Evolutionary conservation across 805 yeast species (phyloP).

Genomic region (Scheffersomyces stipitis): DNA sequence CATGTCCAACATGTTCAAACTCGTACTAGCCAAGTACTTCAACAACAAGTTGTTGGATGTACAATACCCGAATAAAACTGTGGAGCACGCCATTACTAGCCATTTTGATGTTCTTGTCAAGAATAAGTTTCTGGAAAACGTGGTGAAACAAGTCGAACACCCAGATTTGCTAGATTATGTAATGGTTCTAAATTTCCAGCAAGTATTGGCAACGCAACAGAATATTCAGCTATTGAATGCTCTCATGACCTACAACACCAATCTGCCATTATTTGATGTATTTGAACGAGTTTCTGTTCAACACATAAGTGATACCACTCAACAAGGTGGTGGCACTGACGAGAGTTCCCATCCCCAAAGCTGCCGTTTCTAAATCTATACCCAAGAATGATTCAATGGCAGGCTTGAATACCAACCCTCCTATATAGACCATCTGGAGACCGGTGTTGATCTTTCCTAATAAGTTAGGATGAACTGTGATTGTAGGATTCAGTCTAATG

Average conservation of each 20-base stretch:
- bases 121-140: background rate
- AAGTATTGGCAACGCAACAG: background rate
- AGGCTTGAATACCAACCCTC: slow-evolving; percentile 38
- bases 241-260: too few species aligned
- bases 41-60: background rate
- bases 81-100: background rate
- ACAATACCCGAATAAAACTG: background rate
- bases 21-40: background rate
- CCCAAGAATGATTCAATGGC: slow-evolving; percentile 23
- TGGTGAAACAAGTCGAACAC: background rate
- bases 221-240: background rate
- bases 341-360: slow-evolving; percentile 24
- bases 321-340: slow-evolving; percentile 62
- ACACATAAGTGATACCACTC: slow-evolving; percentile 77
- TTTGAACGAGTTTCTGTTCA: slow-evolving; percentile 68
- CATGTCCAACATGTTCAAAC: background rate
- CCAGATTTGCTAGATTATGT: background rate
- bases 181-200: background rate
- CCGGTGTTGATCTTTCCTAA: slow-evolving; percentile 89
- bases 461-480: slow-evolving; percentile 82
- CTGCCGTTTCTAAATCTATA: slow-evolving; percentile 13
- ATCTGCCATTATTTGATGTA: slow-evolving; percentile 34
- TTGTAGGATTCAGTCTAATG: slow-evolving; percentile 68
- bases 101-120: background rate
- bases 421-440: slow-evolving; percentile 88